Evolutionary conservation across 352 stramenopile genomes (phyloP).

Genomic region (Phytophthora constricta): DNA sequence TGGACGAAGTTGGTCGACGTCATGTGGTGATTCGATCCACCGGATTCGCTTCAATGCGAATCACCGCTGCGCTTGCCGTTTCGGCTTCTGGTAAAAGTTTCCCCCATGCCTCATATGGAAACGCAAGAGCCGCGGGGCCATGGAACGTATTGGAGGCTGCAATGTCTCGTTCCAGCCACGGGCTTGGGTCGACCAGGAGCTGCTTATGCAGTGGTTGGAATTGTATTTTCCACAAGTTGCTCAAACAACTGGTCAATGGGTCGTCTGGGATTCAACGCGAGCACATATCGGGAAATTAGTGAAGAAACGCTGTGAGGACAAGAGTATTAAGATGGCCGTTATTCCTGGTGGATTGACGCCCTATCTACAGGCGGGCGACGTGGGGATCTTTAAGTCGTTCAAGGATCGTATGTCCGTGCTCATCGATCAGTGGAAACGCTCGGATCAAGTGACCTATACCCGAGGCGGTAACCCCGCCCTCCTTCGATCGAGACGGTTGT

Average conservation of each 20-base stretch:
- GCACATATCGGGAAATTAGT: slow-evolving; percentile 20
- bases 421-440: slow-evolving; percentile 17
- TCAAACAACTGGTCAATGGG: neutral
- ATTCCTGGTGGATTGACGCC: slow-evolving; percentile 20
- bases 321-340: slow-evolving; percentile 10
- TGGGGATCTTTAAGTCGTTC: slow-evolving; percentile 26
- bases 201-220: slow-evolving; percentile 13
- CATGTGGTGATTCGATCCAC: slow-evolving; percentile 31
- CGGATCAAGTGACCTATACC: slow-evolving; percentile 6
- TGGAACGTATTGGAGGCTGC: slow-evolving; percentile 6
- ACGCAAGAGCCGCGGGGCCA: neutral
- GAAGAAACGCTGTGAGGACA: slow-evolving; percentile 4
- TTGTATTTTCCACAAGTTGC: slow-evolving; percentile 2
- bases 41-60: slow-evolving; percentile 35
- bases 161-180: slow-evolving; percentile 11
- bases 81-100: slow-evolving; percentile 16
- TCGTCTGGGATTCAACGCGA: slow-evolving; percentile 28
- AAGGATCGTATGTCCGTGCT: slow-evolving; percentile 13
- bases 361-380: slow-evolving; percentile 13
- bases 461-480: slow-evolving; percentile 10
- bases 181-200: slow-evolving; percentile 15
- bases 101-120: slow-evolving; percentile 19
- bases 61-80: slow-evolving; percentile 20
- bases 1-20: slow-evolving; percentile 17
- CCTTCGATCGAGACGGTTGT: slow-evolving; percentile 10